These are phyloP conservation scores for Zalerion maritima DNA, from an alignment of 495 filamentous ascomycete species.

Conservation along the genomic window DNA sequence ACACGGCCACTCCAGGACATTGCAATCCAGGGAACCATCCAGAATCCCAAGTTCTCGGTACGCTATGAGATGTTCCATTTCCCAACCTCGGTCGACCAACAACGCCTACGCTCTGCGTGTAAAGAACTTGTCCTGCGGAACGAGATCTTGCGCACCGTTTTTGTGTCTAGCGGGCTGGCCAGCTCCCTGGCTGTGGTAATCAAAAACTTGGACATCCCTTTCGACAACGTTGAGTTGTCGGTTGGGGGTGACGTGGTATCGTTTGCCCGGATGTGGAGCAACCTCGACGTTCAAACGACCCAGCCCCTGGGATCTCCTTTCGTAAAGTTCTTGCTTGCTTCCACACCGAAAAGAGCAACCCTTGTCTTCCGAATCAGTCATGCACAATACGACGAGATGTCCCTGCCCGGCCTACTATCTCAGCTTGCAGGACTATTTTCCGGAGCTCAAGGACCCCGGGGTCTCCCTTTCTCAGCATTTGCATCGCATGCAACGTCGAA, in stretches of 20 bases:
- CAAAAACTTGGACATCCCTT: slow-evolving; percentile 34
- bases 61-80: slow-evolving; percentile 27
- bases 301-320: slow-evolving; percentile 48
- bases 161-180: slow-evolving; percentile 51
- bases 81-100: slow-evolving; percentile 13
- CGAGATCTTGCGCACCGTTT: slow-evolving; percentile 58
- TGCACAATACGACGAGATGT: slow-evolving; percentile 63
- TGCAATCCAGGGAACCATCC: slow-evolving; percentile 44
- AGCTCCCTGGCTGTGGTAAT: no score
- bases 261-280: slow-evolving; percentile 34
- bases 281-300: slow-evolving; percentile 32
- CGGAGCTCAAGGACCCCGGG: slow-evolving; percentile 12
- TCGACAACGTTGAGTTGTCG: slow-evolving; percentile 38
- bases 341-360: slow-evolving; percentile 33
- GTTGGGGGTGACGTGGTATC: slow-evolving; percentile 36
- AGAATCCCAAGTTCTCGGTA: slow-evolving; percentile 29
- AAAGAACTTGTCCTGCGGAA: slow-evolving; percentile 36
- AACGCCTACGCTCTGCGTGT: slow-evolving; percentile 17
- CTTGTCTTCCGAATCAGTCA: slow-evolving; percentile 56
- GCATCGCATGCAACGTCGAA: slow-evolving; percentile 35
- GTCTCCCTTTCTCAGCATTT: slow-evolving; percentile 47
- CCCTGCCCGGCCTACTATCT: slow-evolving; percentile 44
- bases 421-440: slow-evolving; percentile 24
- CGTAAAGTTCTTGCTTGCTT: slow-evolving; percentile 42
- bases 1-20: slow-evolving; percentile 51